Conservation (phyloP, 805 yeast genomes). For the Clavispora fructus region DNA sequence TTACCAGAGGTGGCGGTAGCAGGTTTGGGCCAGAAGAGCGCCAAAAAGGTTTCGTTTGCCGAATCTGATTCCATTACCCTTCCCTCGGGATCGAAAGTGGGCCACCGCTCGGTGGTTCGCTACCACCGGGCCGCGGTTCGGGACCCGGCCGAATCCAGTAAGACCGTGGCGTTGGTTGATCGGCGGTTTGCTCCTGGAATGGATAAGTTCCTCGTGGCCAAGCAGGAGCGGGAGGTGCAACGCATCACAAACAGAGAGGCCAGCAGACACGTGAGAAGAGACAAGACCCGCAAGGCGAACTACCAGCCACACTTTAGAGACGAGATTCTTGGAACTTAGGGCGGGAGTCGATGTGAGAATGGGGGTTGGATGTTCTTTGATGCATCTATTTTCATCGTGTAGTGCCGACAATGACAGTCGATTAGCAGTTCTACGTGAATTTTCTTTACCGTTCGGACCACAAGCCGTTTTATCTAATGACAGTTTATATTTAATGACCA, state of each 20-base stretch:
- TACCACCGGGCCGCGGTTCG: constrained; percentile 59
- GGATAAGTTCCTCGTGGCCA: constrained; percentile 21
- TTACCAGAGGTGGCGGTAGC: constrained; percentile 22
- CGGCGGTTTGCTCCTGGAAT: constrained; percentile 42
- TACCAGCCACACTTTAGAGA: constrained; percentile 57
- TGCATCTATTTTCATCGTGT: too few relatives aligned
- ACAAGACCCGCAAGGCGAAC: constrained; percentile 24
- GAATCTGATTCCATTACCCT: constrained; percentile 38
- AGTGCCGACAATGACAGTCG: too few relatives aligned
- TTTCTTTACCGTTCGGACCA: too few relatives aligned
- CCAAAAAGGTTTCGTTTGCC: constrained; percentile 5
- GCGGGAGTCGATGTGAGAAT: too few relatives aligned
- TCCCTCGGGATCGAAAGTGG: constrained; percentile 74
- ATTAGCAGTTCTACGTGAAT: too few relatives aligned
- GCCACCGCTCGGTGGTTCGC: constrained; percentile 73
- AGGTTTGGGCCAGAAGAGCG: constrained; percentile 42
- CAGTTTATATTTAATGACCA: too few relatives aligned
- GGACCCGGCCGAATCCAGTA: constrained; percentile 56
- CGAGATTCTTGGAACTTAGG: constrained; percentile 43
- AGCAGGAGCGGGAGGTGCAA: constrained; percentile 28
- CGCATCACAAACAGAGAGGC: constrained; percentile 19
- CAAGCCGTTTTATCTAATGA: too few relatives aligned
- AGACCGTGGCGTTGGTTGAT: constrained; percentile 75
- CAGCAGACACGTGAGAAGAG: constrained; percentile 21
- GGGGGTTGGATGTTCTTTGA: too few relatives aligned